Base-by-base conservation (phyloP, 257 asterid genomes). In the Solanum lycopersicoides region DNA sequence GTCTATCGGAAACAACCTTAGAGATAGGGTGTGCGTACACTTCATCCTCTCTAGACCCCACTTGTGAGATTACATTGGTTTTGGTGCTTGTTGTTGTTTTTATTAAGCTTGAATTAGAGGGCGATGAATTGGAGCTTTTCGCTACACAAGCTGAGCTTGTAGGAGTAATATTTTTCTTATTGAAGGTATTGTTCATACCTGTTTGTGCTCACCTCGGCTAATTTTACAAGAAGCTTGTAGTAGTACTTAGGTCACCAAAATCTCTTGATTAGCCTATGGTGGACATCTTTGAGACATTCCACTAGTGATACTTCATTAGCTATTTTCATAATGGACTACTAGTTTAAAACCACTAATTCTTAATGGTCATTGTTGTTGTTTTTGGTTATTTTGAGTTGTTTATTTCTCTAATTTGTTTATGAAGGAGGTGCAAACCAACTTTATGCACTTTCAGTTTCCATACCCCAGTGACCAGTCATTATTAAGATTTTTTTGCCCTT, bases 11-110 rank as follows among this genome's bases (percentile, higher is more conserved):
- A 68, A 68, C 0, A 6, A 25, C 7, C 10, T 9, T 21, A 41
- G 44, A 4, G 21, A 3, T 13, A 68, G 11, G 6, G 69, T 10
- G 0, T 59, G 69, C 0, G 2, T 60, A 60, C 15, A 23, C 1
- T 23, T 0, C 5, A 0, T 0, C 28, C 1, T 56, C n/a, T 63
- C 8, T 0, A 2, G 9, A 12, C 35, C 35, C 0, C 4, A 12
- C 18, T 12, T 65, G 2, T 65, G 1, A 30, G 4, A n/a, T 65
- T 65, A 65, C 34, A 0, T 0, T 65, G 34, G 35, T 1, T 65
- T 60, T 60, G 68, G 12, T 63, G 32, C 39, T 63, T 63, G 21
- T 68, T 68, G 3, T 14, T 68, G 23, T 34, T 34, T 1, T 72
- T 72, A 72, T 34, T 4, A 32, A 72, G 37, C 79, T 74, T 0